Evolutionary conservation across 2,329 filamentous ascomycete species (phyloP), one percentile per base, ranked within the genome.

Genomic region (Rhynchosporium graminicola): DNA sequence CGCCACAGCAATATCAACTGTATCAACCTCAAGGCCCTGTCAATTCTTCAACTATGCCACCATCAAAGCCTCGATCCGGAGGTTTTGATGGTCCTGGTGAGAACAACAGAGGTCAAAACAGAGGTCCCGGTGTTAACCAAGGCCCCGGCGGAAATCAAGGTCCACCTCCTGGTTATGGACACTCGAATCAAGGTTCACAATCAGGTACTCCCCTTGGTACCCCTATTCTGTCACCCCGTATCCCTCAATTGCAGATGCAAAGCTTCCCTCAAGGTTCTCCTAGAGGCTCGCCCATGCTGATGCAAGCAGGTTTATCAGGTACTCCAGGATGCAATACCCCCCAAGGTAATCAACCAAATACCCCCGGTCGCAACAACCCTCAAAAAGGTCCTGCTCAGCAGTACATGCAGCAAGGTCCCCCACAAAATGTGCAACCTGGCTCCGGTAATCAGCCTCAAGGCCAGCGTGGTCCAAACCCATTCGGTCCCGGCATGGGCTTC

Each of bases 401-500:
- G 13, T 52, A 40, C 20, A 33, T 20, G 20, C 43, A 26, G 4
- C 43, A 54, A 54, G 51, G n/a, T 28, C 12, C 28, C 2, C 36
- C 51, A 29, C 51, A 54, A 10, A 54, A 36, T 29, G 38, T 54
- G 51, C 51, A 46, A 31, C 38, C n/a, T 33, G 43, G 56, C 12
- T 6, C 43, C 43, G 42, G 40, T 10, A 38, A 20, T 13, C 43
- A 46, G 9, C 48, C 47, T 28, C 46, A 57, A 46, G 40, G 7
- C 38, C 57, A 59, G 10, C 61, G 48, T 45, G 45, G 57, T 8
- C 28, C 43, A 7, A 69, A 65, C 20, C 65, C 68, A 0, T 71
- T 66, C 43, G 62, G 50, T 9, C 61, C 40, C 20, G 58, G 70
- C 13, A 66, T 79, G 31, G 80, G 81, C 0, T 79, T 71, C 31